Evolutionary conservation across 2,329 filamentous ascomycete genomes (phyloP), one percentile per base, ranked within the genome.

Genomic region (Cadophora gregata): DNA sequence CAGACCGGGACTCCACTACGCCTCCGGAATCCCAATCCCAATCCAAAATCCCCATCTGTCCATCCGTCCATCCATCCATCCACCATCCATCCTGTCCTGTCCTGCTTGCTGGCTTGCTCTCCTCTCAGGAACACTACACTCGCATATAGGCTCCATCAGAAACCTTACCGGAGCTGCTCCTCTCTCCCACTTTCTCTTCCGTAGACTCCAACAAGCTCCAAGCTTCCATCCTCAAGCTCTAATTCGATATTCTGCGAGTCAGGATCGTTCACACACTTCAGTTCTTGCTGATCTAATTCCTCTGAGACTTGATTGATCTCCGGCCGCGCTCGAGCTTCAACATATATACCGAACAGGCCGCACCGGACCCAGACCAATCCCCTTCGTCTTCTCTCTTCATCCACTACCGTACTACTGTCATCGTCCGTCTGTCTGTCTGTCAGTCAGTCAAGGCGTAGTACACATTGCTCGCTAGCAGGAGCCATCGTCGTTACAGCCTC

Each of bases 1-100:
- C 70, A 70, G 69, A 72, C 71, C 63, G 25, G 60, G 60, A 68
- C 68, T 71, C 68, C 70, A 71, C 71, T 64, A 69, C 65, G 65
- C 67, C 65, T 67, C 65, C 64, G 62, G 62, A 65, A 60, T 66
- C 59, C 48, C 24, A 58, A 58, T 58, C 21, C 33, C 53, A 38
- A 58, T 58, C 33, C 53, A 24, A 58, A n/a, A 58, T 45, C 42
- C 19, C 42, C 16, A 45, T 45, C 19, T 53, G 25, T 19, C 50
- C 50, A 53, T n/a, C n/a, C n/a, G n/a, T n/a, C 42, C 16, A 45
- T 45, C 19, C 31, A 12, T 19, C 50, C 50, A 53, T 29, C 50
- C 27, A 29, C 31, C 36, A n/a, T 21, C 47, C n/a, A 48, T 31
- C 14, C 50, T 16, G n/a, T 31, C 27, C 50, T n/a, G 50, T 55